Base-by-base conservation (phyloP, 2,329 filamentous ascomycete species). In the Cyphellophora europaea region DNA sequence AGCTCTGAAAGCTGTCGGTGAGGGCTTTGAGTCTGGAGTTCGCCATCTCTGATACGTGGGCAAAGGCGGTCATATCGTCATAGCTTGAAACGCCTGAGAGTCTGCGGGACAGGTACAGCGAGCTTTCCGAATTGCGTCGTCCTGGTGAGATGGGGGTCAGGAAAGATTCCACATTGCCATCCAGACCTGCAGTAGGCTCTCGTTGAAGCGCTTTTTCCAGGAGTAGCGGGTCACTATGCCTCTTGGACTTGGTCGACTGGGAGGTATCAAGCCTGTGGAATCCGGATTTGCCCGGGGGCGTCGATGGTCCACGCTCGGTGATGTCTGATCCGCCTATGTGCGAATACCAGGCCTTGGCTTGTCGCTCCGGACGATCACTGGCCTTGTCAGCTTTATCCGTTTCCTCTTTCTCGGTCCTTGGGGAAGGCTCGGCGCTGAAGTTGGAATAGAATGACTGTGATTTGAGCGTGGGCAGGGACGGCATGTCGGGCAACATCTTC, bases 21-120 rank as follows among this genome's bases (percentile, higher is more conserved):
- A 96, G 83, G 4, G 89, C 89, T 61, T 93, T 93, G 52, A 91
- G 70, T 27, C 89, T 74, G 48, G 82, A 86, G 51, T 95, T 96
- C 46, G 89, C 81, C 64, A 91, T 84, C 42, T 85, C 82, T 28
- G 79, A 75, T 10, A 93, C 77, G 56, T 91, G 69, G 32, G 82
- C 74, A 56, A 91, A 96, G 29, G 79, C 72, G 25, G 76, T 75
- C 49, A 89, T 84, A 52, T 95, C 85, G 2, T 88, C 88, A 1
- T 93, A 69, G 0, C 86, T 93, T 0, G 87, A 91, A 1, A 82
- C 78, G 16, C 78, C 71, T 1, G 88, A 93, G 3, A 87, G 64
- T 4, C 75, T 78, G 47, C 84, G 77, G 48, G 82, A 81, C 11
- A 91, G 68, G 12, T 69, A 62, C 41, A 93, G 60, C 4, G 84